Conservation (phyloP, 768 basidiomycete genomes). For the Trametes cingulata region DNA sequence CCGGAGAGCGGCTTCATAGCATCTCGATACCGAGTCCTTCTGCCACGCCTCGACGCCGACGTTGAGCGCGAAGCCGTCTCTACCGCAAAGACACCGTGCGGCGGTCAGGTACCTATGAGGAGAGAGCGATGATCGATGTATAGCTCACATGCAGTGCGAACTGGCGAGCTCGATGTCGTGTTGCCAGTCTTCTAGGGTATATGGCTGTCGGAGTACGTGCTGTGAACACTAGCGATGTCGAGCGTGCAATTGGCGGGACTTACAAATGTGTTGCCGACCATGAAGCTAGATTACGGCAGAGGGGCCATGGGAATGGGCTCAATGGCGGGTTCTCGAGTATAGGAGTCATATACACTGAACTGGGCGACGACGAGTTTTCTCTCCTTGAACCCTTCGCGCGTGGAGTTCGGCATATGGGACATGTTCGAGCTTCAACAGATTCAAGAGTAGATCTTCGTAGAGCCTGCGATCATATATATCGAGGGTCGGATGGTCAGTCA, state of each 20-base stretch:
- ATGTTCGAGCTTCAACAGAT: no score
- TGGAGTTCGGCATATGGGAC: no score
- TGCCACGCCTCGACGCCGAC: conserved; percentile 32
- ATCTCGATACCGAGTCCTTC: conserved; percentile 19
- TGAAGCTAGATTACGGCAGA: conserved; percentile 28
- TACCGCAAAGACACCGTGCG: not conserved
- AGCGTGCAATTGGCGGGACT: not conserved
- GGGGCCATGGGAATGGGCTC: not conserved
- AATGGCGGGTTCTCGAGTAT: not conserved
- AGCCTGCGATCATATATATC: no score
- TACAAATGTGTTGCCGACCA: conserved; percentile 41
- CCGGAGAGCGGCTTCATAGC: conserved; percentile 54
- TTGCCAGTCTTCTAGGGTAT: conserved; percentile 33
- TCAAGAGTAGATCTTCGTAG: no score
- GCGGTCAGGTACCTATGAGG: not conserved
- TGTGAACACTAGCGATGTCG: no score
- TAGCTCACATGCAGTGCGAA: conserved; percentile 28
- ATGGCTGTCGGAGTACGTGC: conserved; percentile 26
- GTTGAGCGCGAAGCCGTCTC: conserved; percentile 30
- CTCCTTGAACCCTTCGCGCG: no score
- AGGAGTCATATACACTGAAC: not conserved
- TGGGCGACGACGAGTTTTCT: not conserved
- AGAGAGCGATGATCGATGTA: not conserved
- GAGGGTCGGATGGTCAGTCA: no score
- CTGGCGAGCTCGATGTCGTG: conserved; percentile 34